Evolutionary conservation across 2,329 filamentous ascomycete genomes (phyloP), one percentile per base, ranked within the genome.

Genomic region (Balansia obtecta): DNA sequence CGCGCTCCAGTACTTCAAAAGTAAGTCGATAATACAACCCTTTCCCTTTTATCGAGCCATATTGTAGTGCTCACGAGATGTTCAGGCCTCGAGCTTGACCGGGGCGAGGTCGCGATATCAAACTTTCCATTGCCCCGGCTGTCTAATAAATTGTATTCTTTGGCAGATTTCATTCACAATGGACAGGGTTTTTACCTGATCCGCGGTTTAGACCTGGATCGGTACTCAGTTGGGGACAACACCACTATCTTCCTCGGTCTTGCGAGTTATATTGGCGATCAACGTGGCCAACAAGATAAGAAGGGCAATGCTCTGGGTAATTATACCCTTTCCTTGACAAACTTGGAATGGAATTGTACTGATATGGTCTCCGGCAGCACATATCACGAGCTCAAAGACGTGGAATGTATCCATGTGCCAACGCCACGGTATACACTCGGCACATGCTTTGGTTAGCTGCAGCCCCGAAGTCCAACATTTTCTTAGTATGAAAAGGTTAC

Each of bases 171-270:
- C 20, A 50, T 76, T 27, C 68, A 75, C 50, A 53, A 61, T 9
- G 71, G 71, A 3, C 58, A 55, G 8, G 80, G 79, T 0, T 72
- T 83, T 54, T 71, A 70, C 46, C 68, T 82, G 9, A 59, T 84
- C 39, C 70, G 72, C 5, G 80, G 80, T 3, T 63, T 83, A 1
- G 68, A 73, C 13, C 66, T 72, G 1, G 57, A 63, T 2, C 64
- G 60, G 1, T 75, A 77, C 59, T 69, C 71, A 2, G 64, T 69
- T 22, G 73, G 79, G 53, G 77, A 83, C 48, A 76, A 75, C 49
- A 62, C 76, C 15, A 67, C 72, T 5, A 65, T 81, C 42, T 82
- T 77, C 55, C 68, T 80, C 4, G 80, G 76, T 0, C 62, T 83
- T 11, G 70, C 78, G 1, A 73, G 70, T 50, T 72, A 82, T 56